Evolutionary conservation across 768 basidiomycete species (phyloP), one percentile per base, ranked within the genome.

Genomic region (Suillus fuscotomentosus): DNA sequence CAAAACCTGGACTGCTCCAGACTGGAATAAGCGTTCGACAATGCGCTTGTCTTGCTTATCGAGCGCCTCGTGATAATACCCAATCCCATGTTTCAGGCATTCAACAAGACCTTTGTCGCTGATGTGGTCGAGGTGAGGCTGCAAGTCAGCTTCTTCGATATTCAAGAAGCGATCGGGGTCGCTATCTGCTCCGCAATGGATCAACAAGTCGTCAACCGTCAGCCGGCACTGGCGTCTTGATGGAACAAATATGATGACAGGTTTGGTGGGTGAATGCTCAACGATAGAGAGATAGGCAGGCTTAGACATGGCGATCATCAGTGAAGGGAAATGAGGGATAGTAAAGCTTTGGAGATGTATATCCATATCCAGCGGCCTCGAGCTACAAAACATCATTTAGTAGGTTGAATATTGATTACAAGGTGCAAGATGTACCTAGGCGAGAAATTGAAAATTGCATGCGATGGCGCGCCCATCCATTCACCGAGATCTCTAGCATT

Each of bases 221-320:
- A 95, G 73, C n/a, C 91, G 89, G 71, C 95, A 97, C 75, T 99
- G 97, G 61, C 94, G 89, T 22, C 97, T 85, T 22, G 94, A 95
- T 0, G 95, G 91, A 0, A 99, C 97, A 66, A 99, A 99, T 66
- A 93, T 79, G 70, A 99, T 90, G 67, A 95, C 93, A 0, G 96
- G 96, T 70, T 92, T 93, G 5, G 86, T 83, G 0, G 88, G 84
- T 0, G 97, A 89, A 68, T 95, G 89, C 72, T 99, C 97, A 51
- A 88, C 80, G 65, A 98, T 91, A 38, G 96, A 89, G 8, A 99
- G 86, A 74, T 98, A 99, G 0, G 97, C 93, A 0, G 97, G 97
- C 74, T 99, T 99, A 10, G 96, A 95, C 97, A 99, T 99, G 53
- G 95, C 86, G 65, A 99, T 94, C 97, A 99, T 99, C 48, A 99